A percentile compares a stretch with the other conserved stretches of the same genome.
These are phyloP conservation scores for Asterochloris sp. DNA, from an alignment of 139 green algal species.

Conservation along the genomic window DNA sequence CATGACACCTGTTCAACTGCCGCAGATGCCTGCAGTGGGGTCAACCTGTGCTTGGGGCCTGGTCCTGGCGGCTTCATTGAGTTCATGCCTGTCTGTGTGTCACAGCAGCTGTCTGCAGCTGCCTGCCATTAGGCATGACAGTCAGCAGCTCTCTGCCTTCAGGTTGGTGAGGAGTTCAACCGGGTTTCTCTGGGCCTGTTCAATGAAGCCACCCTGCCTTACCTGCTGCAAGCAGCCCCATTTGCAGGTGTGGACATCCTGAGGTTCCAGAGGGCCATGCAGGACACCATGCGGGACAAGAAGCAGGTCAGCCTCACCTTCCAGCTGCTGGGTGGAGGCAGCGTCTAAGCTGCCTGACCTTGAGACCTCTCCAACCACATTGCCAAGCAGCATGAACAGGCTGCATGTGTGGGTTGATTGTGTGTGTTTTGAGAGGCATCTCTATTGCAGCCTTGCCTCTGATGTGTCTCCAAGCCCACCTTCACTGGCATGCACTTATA, in stretches of 20 bases:
- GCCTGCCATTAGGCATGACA: background rate
- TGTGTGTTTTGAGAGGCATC: too few species aligned
- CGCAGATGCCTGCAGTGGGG: too few species aligned
- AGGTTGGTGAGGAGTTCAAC: conserved; percentile 1
- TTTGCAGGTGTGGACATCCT: conserved; percentile 12
- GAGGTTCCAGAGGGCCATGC: background rate
- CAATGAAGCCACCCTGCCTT: background rate
- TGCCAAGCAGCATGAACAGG: background rate
- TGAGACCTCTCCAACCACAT: background rate
- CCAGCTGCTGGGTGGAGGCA: background rate
- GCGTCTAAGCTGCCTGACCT: background rate
- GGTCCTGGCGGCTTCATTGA: too few species aligned
- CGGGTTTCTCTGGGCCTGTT: background rate
- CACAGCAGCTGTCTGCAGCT: too few species aligned
- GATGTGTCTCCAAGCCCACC: too few species aligned
- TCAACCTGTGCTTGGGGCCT: too few species aligned
- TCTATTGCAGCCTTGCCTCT: too few species aligned
- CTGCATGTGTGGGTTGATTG: background rate
- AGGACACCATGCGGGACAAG: conserved; percentile 8
- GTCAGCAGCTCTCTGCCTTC: background rate
- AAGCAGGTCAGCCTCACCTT: background rate
- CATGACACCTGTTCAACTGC: too few species aligned
- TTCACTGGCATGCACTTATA: too few species aligned
- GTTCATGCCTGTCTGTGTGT: too few species aligned
- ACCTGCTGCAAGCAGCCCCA: conserved; percentile 8